These are phyloP conservation scores for Lepiota subincarnata DNA, from an alignment of 768 basidiomycete species.

Conservation along the genomic window DNA sequence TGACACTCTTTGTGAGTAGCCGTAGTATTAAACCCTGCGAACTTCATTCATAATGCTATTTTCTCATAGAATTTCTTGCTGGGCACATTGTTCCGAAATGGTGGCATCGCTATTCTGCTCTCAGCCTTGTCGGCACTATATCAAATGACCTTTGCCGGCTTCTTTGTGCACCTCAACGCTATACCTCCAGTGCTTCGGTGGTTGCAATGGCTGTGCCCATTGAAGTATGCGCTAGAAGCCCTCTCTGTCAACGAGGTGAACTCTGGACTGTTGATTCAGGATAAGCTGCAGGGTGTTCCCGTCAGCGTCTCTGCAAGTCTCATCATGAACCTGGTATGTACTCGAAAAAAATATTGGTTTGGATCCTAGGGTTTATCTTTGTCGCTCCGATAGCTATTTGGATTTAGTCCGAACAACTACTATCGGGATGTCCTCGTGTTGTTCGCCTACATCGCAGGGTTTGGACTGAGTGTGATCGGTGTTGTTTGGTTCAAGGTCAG, in stretches of 20 bases:
- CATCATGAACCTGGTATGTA: conserved; percentile 79
- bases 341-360: neutral
- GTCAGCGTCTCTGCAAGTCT: conserved; percentile 74
- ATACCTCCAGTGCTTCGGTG: conserved; percentile 92
- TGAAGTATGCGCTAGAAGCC: conserved; percentile 83
- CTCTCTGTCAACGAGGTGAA: conserved; percentile 89
- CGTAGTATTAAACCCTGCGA: neutral
- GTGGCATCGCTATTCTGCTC: conserved; percentile 86
- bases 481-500: conserved; percentile 75
- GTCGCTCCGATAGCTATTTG: conserved; percentile 61
- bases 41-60: neutral
- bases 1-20: conserved; percentile 76
- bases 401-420: conserved; percentile 77
- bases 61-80: conserved; percentile 78
- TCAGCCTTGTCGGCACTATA: conserved; percentile 73
- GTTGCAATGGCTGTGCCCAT: conserved; percentile 87
- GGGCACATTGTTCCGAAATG: conserved; percentile 77
- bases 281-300: conserved; percentile 76
- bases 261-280: conserved; percentile 80
- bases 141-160: conserved; percentile 88
- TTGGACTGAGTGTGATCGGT: conserved; percentile 65
- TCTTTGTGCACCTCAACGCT: conserved; percentile 81
- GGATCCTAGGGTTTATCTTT: conserved; percentile 1
- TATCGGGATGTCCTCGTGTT: conserved; percentile 87
- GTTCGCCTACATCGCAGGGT: conserved; percentile 83